Evolutionary conservation across 2,329 filamentous ascomycete species (phyloP), one percentile per base, ranked within the genome.

Genomic region (Aureobasidium mangrovei): DNA sequence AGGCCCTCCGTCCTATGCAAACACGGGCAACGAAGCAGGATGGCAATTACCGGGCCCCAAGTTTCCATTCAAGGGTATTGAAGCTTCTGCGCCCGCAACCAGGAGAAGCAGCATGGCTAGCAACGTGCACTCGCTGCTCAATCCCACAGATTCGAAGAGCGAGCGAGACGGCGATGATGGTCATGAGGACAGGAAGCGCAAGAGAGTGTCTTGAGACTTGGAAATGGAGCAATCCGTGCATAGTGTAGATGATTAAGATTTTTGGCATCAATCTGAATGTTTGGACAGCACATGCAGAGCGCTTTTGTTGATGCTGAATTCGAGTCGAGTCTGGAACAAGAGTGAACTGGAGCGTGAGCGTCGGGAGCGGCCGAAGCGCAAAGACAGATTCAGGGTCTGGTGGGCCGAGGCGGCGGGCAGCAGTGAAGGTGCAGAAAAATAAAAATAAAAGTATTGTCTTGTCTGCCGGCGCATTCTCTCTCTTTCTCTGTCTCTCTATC

Each of bases 61-160:
- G 42, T 78, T 71, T 54, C 72, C 74, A 0, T 75, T 75, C 63
- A 72, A 71, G 61, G 68, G 69, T 24, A 68, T 76, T 43, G 76
- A 78, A 53, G 77, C 73, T 38, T 74, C 76, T 3, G 78, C 75
- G 0, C 82, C 83, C 3, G 80, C 81, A n/a, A 86, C 83, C 6
- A 72, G 84, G 53, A 75, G 83, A 57, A 83, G 81, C 28, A 86
- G 83, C 63, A 86, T 86, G 83, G 83, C 83, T 5, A 85, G 82
- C 60, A 86, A 83, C 60, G 79, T 84, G 26, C 81, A 84, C 64
- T 82, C 78, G 4, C 67, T 86, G 27, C 73, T 86, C 1, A 86
- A 86, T 60, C 84, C 83, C 4, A 81, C 83, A 10, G 85, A 83
- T 1, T 80, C 78, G 2, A 43, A 44, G 12, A 18, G 44, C 5